These are phyloP conservation scores for Fusarium heterosporum DNA, from an alignment of 2,329 filamentous ascomycete genomes.

Conservation along the genomic window DNA sequence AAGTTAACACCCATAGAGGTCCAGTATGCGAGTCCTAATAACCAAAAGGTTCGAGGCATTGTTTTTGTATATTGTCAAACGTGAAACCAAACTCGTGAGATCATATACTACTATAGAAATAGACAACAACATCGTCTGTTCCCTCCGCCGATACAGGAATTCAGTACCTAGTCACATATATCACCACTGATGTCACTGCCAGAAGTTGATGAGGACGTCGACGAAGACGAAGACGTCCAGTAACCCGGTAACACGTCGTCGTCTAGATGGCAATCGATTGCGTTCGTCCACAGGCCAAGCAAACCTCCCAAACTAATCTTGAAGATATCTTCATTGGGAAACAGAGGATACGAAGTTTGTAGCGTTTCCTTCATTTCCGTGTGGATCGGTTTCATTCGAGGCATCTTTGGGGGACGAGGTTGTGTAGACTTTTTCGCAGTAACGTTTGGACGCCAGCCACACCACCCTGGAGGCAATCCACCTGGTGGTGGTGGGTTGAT, in stretches of 20 bases:
- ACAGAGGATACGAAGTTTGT: accelerated
- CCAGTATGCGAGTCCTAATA: too few species aligned
- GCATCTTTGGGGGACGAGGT: background rate
- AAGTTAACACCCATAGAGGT: too few species aligned
- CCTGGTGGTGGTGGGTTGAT: too few species aligned
- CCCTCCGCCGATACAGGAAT: background rate
- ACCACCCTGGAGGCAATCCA: too few species aligned
- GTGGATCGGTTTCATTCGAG: background rate
- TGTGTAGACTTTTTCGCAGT: background rate
- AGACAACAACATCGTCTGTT: too few species aligned
- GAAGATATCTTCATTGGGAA: background rate
- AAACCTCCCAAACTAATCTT: background rate
- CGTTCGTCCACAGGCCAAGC: conserved; percentile 9
- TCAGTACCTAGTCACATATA: background rate
- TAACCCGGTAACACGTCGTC: background rate
- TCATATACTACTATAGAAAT: background rate
- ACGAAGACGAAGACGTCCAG: background rate
- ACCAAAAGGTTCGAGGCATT: too few species aligned
- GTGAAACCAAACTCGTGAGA: background rate
- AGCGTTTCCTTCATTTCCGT: background rate
- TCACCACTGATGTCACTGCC: background rate
- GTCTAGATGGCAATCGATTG: background rate
- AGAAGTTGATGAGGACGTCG: background rate
- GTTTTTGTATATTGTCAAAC: background rate
- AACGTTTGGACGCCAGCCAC: too few species aligned